Conservation (phyloP, 306 rosid species). For the Vicia villosa region DNA sequence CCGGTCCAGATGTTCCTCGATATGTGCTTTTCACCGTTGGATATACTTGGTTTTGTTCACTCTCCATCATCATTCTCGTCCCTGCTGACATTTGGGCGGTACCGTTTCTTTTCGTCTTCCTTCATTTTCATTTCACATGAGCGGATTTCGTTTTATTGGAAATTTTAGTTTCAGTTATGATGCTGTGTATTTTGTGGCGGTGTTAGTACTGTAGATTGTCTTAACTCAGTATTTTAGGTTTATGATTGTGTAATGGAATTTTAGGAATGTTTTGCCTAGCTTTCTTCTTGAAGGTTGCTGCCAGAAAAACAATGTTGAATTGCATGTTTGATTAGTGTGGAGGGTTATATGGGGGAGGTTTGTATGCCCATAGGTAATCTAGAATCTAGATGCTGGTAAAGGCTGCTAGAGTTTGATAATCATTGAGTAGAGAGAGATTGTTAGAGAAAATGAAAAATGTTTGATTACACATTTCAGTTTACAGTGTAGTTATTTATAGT, state of each 20-base stretch:
- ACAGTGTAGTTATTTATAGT: too few relatives aligned
- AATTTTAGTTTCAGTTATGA: neutral
- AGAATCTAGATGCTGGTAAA: constrained; percentile 10
- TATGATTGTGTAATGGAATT: neutral
- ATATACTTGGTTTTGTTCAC: constrained; percentile 91
- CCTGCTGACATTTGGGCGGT: constrained; percentile 99
- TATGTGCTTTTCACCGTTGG: constrained; percentile 88
- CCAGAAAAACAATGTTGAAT: constrained; percentile 11
- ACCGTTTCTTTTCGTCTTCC: neutral
- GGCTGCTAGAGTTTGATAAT: too few relatives aligned
- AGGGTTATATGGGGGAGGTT: neutral
- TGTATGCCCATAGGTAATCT: constrained; percentile 2
- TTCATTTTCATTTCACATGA: neutral
- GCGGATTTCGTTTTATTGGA: neutral
- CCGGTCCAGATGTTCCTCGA: constrained; percentile 85
- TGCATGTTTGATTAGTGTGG: constrained; percentile 15
- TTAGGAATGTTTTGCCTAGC: neutral
- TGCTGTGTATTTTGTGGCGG: neutral
- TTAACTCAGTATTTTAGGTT: neutral
- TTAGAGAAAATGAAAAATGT: too few relatives aligned
- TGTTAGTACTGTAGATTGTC: neutral
- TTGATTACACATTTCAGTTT: too few relatives aligned
- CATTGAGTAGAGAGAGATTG: too few relatives aligned
- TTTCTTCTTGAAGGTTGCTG: neutral
- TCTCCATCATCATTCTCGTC: constrained; percentile 87